These are phyloP conservation scores for Phialophora chinensis DNA, from an alignment of 2,329 filamentous ascomycete species.

Conservation along the genomic window DNA sequence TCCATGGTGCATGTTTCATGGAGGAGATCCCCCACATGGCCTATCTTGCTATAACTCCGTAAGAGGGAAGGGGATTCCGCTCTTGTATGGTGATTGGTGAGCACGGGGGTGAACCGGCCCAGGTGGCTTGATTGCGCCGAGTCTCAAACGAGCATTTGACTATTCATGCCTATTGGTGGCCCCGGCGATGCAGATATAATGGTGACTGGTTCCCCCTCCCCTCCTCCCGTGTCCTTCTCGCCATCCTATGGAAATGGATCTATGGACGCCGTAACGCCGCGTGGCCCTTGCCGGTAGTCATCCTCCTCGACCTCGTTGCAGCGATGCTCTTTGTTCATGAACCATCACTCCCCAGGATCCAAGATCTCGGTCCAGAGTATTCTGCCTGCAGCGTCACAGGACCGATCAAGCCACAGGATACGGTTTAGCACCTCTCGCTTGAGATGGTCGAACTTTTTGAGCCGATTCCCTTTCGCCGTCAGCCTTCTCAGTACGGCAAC, in stretches of 20 bases:
- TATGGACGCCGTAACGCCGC: neutral
- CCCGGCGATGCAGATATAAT: neutral
- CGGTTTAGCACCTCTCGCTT: conserved; percentile 15
- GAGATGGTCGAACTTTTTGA: conserved; percentile 17
- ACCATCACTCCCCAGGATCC: conserved; percentile 6
- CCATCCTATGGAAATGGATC: neutral
- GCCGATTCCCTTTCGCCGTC: neutral
- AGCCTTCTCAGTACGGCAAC: conserved; percentile 12
- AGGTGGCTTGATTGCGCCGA: neutral
- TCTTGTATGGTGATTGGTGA: neutral
- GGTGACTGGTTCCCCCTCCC: neutral
- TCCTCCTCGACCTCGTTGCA: neutral
- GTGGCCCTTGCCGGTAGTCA: neutral
- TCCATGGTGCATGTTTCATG: neutral
- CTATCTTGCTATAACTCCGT: neutral
- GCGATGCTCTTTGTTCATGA: neutral
- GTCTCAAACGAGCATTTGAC: neutral
- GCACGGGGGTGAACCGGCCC: neutral
- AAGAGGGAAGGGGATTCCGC: neutral
- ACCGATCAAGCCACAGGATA: conserved; percentile 20
- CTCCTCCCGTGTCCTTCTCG: neutral
- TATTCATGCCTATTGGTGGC: conserved; percentile 1
- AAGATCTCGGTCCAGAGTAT: conserved; percentile 11
- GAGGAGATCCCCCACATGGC: neutral
- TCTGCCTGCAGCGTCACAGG: conserved; percentile 18